These are phyloP conservation scores for Kwoniella pini DNA, from an alignment of 768 basidiomycete genomes.

Conservation along the genomic window DNA sequence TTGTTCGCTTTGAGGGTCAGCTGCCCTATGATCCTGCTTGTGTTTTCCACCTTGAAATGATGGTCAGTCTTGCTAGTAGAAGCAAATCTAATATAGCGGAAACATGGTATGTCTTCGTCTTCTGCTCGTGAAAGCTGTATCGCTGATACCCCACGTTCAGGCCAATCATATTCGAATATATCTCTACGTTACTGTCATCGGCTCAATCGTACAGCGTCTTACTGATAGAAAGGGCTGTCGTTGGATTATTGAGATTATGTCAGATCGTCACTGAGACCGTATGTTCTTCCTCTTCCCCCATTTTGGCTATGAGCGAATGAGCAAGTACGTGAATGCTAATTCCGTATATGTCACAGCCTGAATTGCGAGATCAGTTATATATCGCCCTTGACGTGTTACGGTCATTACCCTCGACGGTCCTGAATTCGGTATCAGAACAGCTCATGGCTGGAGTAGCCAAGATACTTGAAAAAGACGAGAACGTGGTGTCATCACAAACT, in stretches of 20 bases:
- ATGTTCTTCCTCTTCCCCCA: constrained; percentile 41
- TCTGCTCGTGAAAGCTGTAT: not conserved
- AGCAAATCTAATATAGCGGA: constrained; percentile 78
- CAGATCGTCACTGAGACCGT: constrained; percentile 78
- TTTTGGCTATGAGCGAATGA: no score
- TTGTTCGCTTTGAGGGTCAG: constrained; percentile 55
- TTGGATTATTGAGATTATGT: constrained; percentile 81
- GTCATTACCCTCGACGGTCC: constrained; percentile 71
- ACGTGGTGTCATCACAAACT: constrained; percentile 82
- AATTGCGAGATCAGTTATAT: constrained; percentile 89
- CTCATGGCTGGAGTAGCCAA: constrained; percentile 75
- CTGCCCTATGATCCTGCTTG: constrained; percentile 93
- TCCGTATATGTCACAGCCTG: constrained; percentile 60
- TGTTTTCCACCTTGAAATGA: constrained; percentile 89
- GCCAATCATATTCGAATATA: constrained; percentile 92
- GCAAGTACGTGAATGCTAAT: no score
- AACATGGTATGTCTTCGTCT: constrained; percentile 66
- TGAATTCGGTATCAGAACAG: constrained; percentile 85
- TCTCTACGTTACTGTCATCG: constrained; percentile 74
- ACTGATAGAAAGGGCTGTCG: constrained; percentile 90
- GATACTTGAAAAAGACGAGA: constrained; percentile 73
- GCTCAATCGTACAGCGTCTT: constrained; percentile 82
- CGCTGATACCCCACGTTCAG: constrained; percentile 56
- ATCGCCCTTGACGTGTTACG: constrained; percentile 88
- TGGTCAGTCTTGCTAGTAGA: constrained; percentile 83